Evolutionary conservation across 1,284 basidiomycete species (phyloP).

Genomic region (Pyrrhoderma noxium): DNA sequence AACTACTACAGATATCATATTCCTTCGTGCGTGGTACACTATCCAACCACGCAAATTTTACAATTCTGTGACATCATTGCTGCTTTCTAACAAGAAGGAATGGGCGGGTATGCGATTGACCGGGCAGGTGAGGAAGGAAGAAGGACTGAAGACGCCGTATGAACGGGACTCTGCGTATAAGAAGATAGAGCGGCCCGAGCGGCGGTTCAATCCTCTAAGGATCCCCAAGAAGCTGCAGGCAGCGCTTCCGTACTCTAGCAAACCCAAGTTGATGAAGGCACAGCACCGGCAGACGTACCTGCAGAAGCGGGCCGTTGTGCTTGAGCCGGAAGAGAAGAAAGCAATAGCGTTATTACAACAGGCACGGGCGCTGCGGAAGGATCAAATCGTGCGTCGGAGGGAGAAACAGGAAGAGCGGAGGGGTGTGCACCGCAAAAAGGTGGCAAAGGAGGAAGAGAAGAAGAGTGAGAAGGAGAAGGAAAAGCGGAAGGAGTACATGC

Average conservation of each 20-base stretch:
- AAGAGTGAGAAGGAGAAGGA: slow-evolving; percentile 72
- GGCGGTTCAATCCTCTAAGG: slow-evolving; percentile 89
- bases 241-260: slow-evolving; percentile 84
- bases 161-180: slow-evolving; percentile 88
- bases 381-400: slow-evolving; percentile 69
- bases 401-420: slow-evolving; percentile 79
- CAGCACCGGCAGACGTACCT: slow-evolving; percentile 77
- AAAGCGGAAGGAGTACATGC: slow-evolving; percentile 74
- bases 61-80: slow-evolving; percentile 90
- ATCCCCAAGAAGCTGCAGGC: slow-evolving; percentile 88
- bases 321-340: slow-evolving; percentile 92
- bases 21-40: slow-evolving; percentile 95
- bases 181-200: slow-evolving; percentile 66
- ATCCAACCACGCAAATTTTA: slow-evolving; percentile 94
- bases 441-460: slow-evolving; percentile 60
- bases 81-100: slow-evolving; percentile 69
- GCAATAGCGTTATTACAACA: slow-evolving; percentile 92
- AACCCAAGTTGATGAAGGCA: slow-evolving; percentile 78
- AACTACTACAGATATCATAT: slow-evolving; percentile 71
- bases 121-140: slow-evolving; percentile 82
- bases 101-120: slow-evolving; percentile 97
- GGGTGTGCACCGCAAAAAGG: slow-evolving; percentile 56
- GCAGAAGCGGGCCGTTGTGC: slow-evolving; percentile 88
- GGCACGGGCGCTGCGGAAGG: slow-evolving; percentile 87
- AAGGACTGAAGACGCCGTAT: slow-evolving; percentile 78